Evolutionary conservation across 2,329 filamentous ascomycete genomes (phyloP).

Genomic region (Xylariomycetidae sp.): DNA sequence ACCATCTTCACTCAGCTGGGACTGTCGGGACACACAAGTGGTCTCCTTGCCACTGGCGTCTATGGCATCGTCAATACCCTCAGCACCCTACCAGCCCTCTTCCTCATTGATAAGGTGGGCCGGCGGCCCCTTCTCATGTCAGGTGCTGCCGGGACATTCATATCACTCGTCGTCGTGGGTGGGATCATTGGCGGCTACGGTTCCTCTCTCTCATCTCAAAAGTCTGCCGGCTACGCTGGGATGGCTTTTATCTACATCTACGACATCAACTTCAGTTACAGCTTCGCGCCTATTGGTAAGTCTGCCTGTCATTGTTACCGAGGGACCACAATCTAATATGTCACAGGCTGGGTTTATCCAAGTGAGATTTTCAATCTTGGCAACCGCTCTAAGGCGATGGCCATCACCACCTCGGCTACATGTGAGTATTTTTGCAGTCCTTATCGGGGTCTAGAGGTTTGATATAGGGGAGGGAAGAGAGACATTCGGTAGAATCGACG

Average conservation of each 20-base stretch:
- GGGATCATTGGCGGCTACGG: conserved; percentile 46
- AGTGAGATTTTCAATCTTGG: conserved; percentile 55
- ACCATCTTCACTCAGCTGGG: conserved; percentile 41
- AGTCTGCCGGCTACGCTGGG: conserved; percentile 52
- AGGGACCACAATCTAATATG: too few species aligned
- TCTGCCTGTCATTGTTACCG: too few species aligned
- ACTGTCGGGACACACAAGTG: conserved; percentile 35
- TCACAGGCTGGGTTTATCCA: conserved; percentile 49
- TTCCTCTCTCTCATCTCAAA: conserved; percentile 39
- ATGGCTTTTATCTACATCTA: conserved; percentile 57
- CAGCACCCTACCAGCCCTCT: conserved; percentile 31
- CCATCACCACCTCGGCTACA: conserved; percentile 55
- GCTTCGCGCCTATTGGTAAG: conserved; percentile 34
- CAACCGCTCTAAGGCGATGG: conserved; percentile 56
- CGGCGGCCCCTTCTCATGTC: conserved; percentile 40
- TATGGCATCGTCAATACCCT: conserved; percentile 53
- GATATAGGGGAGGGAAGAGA: too few species aligned
- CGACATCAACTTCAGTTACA: conserved; percentile 32
- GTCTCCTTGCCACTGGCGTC: conserved; percentile 52
- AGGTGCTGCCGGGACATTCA: conserved; percentile 22
- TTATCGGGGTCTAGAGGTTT: too few species aligned
- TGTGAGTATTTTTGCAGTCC: too few species aligned
- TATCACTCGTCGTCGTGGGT: conserved; percentile 53
- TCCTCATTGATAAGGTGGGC: conserved; percentile 41
- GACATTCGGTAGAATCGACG: too few species aligned